phyloP scores from a whole-genome alignment of 768 basidiomycete species.

The Mycena capillaripes region DNA sequence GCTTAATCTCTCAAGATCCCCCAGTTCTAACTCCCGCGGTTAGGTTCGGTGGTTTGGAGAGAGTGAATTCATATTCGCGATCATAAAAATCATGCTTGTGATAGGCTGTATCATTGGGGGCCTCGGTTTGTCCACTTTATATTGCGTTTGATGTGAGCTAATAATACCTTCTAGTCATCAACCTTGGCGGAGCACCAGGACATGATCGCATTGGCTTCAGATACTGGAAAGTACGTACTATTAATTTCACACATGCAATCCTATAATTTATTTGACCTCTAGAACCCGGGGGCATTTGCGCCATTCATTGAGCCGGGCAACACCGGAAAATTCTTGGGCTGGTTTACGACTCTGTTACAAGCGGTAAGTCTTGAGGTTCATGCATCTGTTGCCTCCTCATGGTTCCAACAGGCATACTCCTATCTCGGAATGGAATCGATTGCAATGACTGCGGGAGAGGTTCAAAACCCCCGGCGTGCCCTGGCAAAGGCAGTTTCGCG shows the following conservation, averaged over 20 bases:
- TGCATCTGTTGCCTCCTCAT: not conserved
- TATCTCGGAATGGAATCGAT: constrained; percentile 73
- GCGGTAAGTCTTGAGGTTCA: constrained; percentile 18
- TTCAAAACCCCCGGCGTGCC: constrained; percentile 72
- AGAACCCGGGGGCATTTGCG: constrained; percentile 32
- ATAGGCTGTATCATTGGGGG: constrained; percentile 51
- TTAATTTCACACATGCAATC: not conserved
- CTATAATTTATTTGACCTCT: not conserved
- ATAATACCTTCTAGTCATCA: constrained; percentile 57
- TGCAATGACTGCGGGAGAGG: constrained; percentile 65
- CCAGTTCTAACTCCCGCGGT: too few species aligned
- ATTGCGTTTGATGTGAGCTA: not conserved
- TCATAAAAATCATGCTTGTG: constrained; percentile 61
- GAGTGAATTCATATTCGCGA: constrained; percentile 68
- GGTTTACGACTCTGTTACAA: constrained; percentile 32
- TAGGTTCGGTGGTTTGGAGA: constrained; percentile 67
- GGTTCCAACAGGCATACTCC: constrained; percentile 63
- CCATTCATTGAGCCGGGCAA: constrained; percentile 13
- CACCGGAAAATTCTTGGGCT: constrained; percentile 34
- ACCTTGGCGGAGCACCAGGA: constrained; percentile 64
- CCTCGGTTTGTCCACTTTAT: constrained; percentile 18
- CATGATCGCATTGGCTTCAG: constrained; percentile 60
- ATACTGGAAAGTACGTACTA: constrained; percentile 54
- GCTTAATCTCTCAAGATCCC: too few species aligned
- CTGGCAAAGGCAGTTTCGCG: constrained; percentile 75